These are phyloP conservation scores for Xenosphaeropsis pyriputrescens DNA, from an alignment of 2,329 filamentous ascomycete genomes.

Conservation along the genomic window DNA sequence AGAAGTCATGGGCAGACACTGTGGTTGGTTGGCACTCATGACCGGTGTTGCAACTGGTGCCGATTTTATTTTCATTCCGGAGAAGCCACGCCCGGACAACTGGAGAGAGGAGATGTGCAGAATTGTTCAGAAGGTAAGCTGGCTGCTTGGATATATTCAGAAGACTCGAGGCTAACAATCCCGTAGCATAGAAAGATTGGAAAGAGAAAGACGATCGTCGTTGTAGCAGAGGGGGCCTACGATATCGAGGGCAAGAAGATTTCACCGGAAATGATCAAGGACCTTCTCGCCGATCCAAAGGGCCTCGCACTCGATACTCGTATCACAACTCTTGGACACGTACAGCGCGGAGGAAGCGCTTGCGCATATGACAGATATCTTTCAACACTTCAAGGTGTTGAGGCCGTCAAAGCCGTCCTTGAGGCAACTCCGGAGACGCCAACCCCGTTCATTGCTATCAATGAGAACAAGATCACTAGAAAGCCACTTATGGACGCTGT, in stretches of 20 bases:
- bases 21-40: slow-evolving; percentile 95
- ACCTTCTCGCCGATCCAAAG: slow-evolving; percentile 66
- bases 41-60: slow-evolving; percentile 88
- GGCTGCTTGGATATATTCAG: background rate
- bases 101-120: slow-evolving; percentile 83
- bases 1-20: slow-evolving; percentile 97
- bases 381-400: slow-evolving; percentile 82
- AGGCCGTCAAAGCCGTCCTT: slow-evolving; percentile 83
- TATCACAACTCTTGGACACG: slow-evolving; percentile 89
- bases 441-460: slow-evolving; percentile 90
- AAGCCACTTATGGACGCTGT: slow-evolving; percentile 86
- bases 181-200: slow-evolving; percentile 67
- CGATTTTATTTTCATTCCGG: slow-evolving; percentile 94
- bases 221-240: slow-evolving; percentile 89
- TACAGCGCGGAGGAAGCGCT: slow-evolving; percentile 87
- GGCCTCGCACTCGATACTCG: slow-evolving; percentile 78
- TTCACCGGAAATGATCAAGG: slow-evolving; percentile 65
- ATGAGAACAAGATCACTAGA: slow-evolving; percentile 92
- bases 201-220: slow-evolving; percentile 96
- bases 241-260: slow-evolving; percentile 78
- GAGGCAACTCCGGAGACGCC: slow-evolving; percentile 80
- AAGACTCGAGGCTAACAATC: slow-evolving; percentile 9
- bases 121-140: slow-evolving; percentile 53
- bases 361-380: slow-evolving; percentile 93
- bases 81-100: slow-evolving; percentile 74